Base-by-base conservation (phyloP, 331 rosid species). In the Pyrus hybrid region DNA sequence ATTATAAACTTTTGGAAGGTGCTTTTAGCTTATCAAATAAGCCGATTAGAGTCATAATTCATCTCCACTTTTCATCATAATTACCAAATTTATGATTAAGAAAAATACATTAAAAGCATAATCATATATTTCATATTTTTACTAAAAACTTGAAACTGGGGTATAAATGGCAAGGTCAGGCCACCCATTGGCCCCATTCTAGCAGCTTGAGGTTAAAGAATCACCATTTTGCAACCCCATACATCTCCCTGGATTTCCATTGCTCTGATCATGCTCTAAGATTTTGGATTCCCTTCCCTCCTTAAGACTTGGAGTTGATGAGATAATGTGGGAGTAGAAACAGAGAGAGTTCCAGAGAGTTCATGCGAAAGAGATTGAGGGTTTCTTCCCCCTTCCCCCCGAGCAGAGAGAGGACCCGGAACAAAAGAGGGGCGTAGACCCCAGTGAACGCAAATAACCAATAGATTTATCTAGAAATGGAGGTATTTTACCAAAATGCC, bases 151-250 rank as follows among this genome's bases (percentile, higher is more conserved):
- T 37, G 97, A 83, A 74, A 91, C 84, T 76, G 96, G 93, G 21
- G 98, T 88, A 78, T 88, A 91, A 75, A 91, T 91, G 45, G 98
- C 92, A 91, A 75, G 97, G 68, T 91, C 87, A 63, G 97, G 91
- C 97, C 96, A 89, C 6, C 86, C 96, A 80, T 76, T 84, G 67
- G 83, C 82, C 37, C 84, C 84, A 73, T 71, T 80, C 97, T 96
- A 87, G 72, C 80, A 84, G 78, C 80, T 86, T 47, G 91, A 26
- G 28, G 28, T 26, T 26, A 3, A 80, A 68, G 90, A 81, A 71
- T 85, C 92, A 28, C 89, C 93, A 68, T 80, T 87, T 64, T 80
- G 85, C 75, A 85, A 9, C 58, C 88, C 83, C 79, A 89, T 37
- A 81, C 77, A 88, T 37, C 85, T 76, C 72, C 68, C 91, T 22